Conservation (phyloP, 208 protist genomes). For the Leishmania martiniquensis region DNA sequence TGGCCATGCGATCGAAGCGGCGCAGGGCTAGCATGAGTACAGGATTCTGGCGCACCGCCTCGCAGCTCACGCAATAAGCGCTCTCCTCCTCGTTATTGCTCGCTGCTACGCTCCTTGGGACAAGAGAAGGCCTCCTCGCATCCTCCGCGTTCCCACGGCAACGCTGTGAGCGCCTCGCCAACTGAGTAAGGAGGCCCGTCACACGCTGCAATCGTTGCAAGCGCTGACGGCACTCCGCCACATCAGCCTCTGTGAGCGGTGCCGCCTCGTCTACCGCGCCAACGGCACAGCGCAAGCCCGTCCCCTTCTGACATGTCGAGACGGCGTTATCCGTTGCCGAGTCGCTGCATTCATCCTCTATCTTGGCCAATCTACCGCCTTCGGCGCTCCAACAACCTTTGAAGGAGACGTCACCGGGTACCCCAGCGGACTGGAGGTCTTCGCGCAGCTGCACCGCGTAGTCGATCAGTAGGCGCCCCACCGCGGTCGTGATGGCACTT, state of each 20-base stretch:
- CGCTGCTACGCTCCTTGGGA: not conserved
- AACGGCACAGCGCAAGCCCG: not conserved
- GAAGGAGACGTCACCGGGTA: not conserved
- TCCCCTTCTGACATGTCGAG: not conserved
- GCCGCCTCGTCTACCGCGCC: slow-evolving; percentile 10
- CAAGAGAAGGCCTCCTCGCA: not conserved
- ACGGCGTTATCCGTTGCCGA: not conserved
- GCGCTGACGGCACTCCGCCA: slow-evolving; percentile 11
- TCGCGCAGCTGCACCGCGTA: slow-evolving; percentile 57
- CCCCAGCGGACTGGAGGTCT: slow-evolving; percentile 19
- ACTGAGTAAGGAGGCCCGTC: slow-evolving; percentile 6
- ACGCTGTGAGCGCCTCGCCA: not conserved
- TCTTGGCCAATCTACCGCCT: not conserved
- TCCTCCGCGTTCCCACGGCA: not conserved
- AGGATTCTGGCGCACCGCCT: slow-evolving; percentile 15
- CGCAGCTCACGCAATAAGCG: slow-evolving; percentile 3
- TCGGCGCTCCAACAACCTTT: not conserved
- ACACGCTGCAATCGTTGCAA: slow-evolving; percentile 29
- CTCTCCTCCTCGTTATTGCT: not conserved
- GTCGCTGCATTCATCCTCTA: not conserved
- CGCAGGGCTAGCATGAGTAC: slow-evolving; percentile 20
- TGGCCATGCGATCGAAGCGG: slow-evolving; percentile 12
- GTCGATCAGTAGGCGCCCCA: slow-evolving; percentile 44
- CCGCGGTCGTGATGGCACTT: slow-evolving; percentile 4
- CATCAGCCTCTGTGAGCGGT: slow-evolving; percentile 25